Conservation (phyloP, 2,329 filamentous ascomycete species). For the Venturia asperata region DNA sequence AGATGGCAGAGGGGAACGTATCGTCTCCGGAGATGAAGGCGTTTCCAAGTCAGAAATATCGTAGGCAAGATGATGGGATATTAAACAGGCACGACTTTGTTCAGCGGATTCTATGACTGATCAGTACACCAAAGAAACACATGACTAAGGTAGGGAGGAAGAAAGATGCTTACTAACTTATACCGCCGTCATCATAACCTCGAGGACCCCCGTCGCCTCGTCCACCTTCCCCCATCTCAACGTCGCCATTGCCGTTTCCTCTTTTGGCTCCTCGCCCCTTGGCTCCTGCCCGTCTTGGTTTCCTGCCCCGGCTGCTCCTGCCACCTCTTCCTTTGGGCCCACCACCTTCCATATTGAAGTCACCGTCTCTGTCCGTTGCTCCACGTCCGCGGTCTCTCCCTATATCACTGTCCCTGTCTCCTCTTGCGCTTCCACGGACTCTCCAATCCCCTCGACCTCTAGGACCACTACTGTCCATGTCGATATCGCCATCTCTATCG, state of each 20-base stretch:
- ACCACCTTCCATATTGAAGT: too few species aligned
- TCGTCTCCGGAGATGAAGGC: not conserved
- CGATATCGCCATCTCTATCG: not conserved
- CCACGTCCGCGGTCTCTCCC: not conserved
- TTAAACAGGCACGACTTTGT: not conserved
- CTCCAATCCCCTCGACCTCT: not conserved
- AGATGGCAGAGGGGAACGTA: not conserved
- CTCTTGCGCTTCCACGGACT: not conserved
- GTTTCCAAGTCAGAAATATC: not conserved
- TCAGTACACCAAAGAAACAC: not conserved
- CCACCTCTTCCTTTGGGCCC: not conserved
- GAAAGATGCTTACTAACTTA: conserved; percentile 8
- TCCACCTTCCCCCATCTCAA: not conserved
- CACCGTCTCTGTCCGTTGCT: too few species aligned
- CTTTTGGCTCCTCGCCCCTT: not conserved
- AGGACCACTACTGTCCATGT: not conserved
- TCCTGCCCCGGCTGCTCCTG: not conserved
- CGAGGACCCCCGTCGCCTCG: not conserved
- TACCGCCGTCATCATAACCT: not conserved
- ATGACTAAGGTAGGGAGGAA: not conserved
- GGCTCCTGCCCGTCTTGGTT: not conserved
- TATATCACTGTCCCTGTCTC: not conserved
- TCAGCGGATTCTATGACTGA: not conserved
- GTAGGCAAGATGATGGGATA: not conserved
- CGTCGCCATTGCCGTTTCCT: not conserved